Evolutionary conservation across 805 yeast genomes (phyloP).

Genomic region (Yamadazyma scolyti): DNA sequence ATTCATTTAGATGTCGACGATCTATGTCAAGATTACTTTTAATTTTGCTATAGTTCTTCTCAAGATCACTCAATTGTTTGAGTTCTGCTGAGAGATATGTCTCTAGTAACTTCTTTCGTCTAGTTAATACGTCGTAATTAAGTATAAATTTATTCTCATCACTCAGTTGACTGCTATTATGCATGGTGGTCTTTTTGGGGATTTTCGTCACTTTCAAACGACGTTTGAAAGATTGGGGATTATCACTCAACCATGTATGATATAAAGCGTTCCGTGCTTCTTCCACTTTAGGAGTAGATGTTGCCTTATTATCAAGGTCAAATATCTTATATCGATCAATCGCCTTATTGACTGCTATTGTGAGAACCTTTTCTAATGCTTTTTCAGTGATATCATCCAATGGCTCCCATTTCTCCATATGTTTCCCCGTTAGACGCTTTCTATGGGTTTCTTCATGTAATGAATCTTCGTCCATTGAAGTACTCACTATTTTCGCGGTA

Average conservation of each 20-base stretch:
- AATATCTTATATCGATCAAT: constrained; percentile 17
- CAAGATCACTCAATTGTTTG: constrained; percentile 32
- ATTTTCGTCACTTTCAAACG: constrained; percentile 22
- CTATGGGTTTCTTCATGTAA: constrained; percentile 9
- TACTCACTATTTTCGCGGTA: neutral
- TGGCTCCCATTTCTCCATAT: constrained; percentile 30
- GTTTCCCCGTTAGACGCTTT: constrained; percentile 18
- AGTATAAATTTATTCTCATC: constrained; percentile 16
- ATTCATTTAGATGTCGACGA: constrained; percentile 26
- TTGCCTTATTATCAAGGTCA: constrained; percentile 3
- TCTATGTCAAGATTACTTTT: constrained; percentile 27
- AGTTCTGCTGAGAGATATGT: constrained; percentile 38
- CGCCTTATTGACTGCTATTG: constrained; percentile 22
- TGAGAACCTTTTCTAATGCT: constrained; percentile 21
- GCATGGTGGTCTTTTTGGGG: constrained; percentile 20
- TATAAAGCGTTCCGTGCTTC: constrained; percentile 21
- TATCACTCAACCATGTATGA: constrained; percentile 21
- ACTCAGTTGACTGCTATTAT: constrained; percentile 8
- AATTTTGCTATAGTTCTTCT: constrained; percentile 20
- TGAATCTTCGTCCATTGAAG: constrained; percentile 3
- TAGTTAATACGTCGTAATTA: constrained; percentile 20
- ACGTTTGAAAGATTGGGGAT: constrained; percentile 18
- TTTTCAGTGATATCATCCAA: constrained; percentile 13
- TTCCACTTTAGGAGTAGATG: constrained; percentile 9
- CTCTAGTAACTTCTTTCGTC: constrained; percentile 27